Base-by-base conservation (phyloP, 2,329 filamentous ascomycete species). In the Apiospora arundinis region DNA sequence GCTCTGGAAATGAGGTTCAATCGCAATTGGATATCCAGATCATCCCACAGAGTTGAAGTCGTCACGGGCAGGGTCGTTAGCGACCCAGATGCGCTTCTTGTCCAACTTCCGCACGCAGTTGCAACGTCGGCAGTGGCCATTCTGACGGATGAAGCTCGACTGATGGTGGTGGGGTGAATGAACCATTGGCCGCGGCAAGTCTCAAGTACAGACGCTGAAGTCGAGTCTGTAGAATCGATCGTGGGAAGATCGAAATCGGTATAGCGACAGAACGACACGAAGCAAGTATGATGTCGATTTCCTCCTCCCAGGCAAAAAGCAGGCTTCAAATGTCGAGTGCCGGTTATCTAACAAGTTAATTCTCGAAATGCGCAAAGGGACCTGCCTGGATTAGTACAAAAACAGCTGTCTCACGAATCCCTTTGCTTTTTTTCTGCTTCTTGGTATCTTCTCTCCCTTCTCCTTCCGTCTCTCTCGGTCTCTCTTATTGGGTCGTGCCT, bases 61-160 rank as follows among this genome's bases (percentile, higher is more conserved):
- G 75, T 80, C 78, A 75, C 81, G 78, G 72, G 76, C 73, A 73
- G 80, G 77, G 74, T 79, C 74, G 78, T 77, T 77, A 75, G 76
- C 77, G 75, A 83, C 74, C 80, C 81, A 83, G 77, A 81, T 76
- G 73, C 80, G 79, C 77, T 82, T 83, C 76, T 81, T 81, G 78
- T 81, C 82, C 80, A 84, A 80, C 77, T 80, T 79, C 79, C 82
- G 80, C 79, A 82, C 75, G 81, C 82, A 74, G 80, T 79, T 80
- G 84, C 78, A 82, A 88, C 82, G 76, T 83, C 82, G 82, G 83
- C 83, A 80, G 86, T 81, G 81, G 88, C 87, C 88, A 90, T 90
- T 80, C 77, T 87, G 85, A 80, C 80, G 83, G 81, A 83, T 81
- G 77, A 80, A 82, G 80, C 82, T 85, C 80, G 80, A 84, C 76